Percentiles rank a stretch among this genome's conserved stretches.
Evolutionary conservation across 2,329 filamentous ascomycete species (phyloP).

Genomic region (Colletotrichum lindemuthianum): DNA sequence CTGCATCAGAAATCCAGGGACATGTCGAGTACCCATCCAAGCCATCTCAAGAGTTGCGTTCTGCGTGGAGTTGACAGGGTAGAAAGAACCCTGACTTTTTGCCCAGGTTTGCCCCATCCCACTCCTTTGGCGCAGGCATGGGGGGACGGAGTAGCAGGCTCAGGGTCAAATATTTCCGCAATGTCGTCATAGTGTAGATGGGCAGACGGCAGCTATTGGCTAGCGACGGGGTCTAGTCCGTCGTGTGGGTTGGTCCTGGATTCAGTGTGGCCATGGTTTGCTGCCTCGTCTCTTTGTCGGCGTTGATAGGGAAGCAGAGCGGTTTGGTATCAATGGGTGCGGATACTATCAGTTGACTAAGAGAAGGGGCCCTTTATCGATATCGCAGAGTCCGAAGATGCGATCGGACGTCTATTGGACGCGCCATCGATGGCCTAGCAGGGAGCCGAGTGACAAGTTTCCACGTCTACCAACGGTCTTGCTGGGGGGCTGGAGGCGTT

Average conservation of each 20-base stretch:
- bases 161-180: constrained; percentile 29
- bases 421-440: background rate
- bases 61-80: constrained; percentile 33
- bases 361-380: background rate
- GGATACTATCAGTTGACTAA: no score
- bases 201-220: background rate
- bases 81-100: constrained; percentile 20
- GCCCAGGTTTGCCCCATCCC: constrained; percentile 10
- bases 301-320: background rate
- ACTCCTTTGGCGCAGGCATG: constrained; percentile 22
- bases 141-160: background rate
- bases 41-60: constrained; percentile 20
- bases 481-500: background rate
- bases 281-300: background rate
- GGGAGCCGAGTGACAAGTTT: background rate
- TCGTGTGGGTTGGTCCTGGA: constrained; percentile 6
- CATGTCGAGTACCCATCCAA: constrained; percentile 20
- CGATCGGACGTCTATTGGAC: constrained; percentile 4
- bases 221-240: background rate
- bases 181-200: constrained; percentile 30
- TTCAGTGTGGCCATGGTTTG: constrained; percentile 2
- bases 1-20: constrained; percentile 28
- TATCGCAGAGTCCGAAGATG: constrained; percentile 20
- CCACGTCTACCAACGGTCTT: background rate
- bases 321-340: no score